Percentiles rank a stretch among this genome's conserved stretches.
These are phyloP conservation scores for Phytophthora chlamydospora DNA, from an alignment of 352 stramenopile species.

Conservation along the genomic window DNA sequence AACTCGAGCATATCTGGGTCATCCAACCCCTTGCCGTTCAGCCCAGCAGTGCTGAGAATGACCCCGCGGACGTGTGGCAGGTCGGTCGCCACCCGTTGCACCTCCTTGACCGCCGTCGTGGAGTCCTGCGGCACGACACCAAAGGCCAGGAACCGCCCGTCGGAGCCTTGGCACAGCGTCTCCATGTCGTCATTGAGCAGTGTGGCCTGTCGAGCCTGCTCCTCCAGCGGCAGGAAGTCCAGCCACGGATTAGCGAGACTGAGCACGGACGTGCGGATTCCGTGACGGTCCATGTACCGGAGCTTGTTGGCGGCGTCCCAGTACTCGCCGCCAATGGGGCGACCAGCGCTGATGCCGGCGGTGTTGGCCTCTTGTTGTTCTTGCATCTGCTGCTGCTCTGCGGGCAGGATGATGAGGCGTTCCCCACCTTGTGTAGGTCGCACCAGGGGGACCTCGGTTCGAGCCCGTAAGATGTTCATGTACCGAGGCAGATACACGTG, in stretches of 20 bases:
- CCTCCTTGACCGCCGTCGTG: conserved; percentile 40
- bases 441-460: conserved; percentile 56
- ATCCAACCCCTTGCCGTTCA: conserved; percentile 64
- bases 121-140: conserved; percentile 53
- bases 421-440: conserved; percentile 36
- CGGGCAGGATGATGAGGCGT: conserved; percentile 65
- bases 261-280: conserved; percentile 59
- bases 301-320: conserved; percentile 61
- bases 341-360: conserved; percentile 44
- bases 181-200: conserved; percentile 67
- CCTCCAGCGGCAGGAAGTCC: conserved; percentile 57
- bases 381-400: conserved; percentile 51
- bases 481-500: conserved; percentile 72
- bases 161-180: conserved; percentile 44
- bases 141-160: conserved; percentile 57
- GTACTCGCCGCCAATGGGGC: conserved; percentile 69
- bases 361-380: conserved; percentile 20
- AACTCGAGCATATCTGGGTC: conserved; percentile 60
- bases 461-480: conserved; percentile 59
- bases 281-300: conserved; percentile 69
- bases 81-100: conserved; percentile 40
- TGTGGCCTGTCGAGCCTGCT: conserved; percentile 51
- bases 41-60: conserved; percentile 60
- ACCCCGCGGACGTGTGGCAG: conserved; percentile 50
- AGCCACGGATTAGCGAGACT: conserved; percentile 77